Conservation (phyloP, 495 filamentous ascomycete genomes). For the Podospora pseudocomata region DNA sequence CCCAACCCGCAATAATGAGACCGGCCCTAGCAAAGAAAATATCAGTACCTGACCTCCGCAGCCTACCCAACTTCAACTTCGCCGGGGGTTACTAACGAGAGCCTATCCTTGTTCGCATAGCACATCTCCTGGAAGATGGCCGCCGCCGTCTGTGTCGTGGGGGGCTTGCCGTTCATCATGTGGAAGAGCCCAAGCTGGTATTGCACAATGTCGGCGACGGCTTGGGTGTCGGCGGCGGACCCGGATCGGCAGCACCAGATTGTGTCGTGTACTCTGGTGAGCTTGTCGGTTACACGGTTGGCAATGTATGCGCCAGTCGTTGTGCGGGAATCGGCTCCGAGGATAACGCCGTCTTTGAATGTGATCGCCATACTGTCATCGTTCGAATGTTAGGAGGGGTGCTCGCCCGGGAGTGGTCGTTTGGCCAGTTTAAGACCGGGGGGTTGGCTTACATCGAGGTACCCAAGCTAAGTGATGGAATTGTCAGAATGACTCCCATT, state of each 20-base stretch:
- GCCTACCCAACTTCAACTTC: neutral
- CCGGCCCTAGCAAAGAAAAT: slow-evolving; percentile 61
- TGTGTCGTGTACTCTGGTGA: slow-evolving; percentile 96
- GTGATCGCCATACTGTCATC: slow-evolving; percentile 77
- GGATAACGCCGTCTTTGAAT: slow-evolving; percentile 95
- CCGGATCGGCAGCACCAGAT: slow-evolving; percentile 99
- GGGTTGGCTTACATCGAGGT: slow-evolving; percentile 82
- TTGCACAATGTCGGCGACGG: slow-evolving; percentile 94
- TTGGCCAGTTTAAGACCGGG: neutral
- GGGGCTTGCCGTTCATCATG: slow-evolving; percentile 78
- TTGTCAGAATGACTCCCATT: slow-evolving; percentile 15
- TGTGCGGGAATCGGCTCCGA: slow-evolving; percentile 93
- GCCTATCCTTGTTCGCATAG: slow-evolving; percentile 91
- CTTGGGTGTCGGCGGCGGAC: slow-evolving; percentile 96
- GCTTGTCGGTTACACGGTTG: slow-evolving; percentile 98
- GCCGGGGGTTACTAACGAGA: slow-evolving; percentile 57
- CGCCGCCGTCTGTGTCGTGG: slow-evolving; percentile 90
- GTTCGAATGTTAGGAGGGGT: slow-evolving; percentile 24
- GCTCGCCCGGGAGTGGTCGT: slow-evolving; percentile 5
- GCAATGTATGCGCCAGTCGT: slow-evolving; percentile 99
- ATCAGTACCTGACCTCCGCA: slow-evolving; percentile 25
- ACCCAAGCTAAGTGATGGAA: slow-evolving; percentile 62
- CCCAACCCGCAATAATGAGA: slow-evolving; percentile 96
- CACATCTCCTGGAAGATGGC: slow-evolving; percentile 96
- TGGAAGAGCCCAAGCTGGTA: slow-evolving; percentile 93